These are phyloP conservation scores for Rhodotorula sp. DNA, from an alignment of 1,284 basidiomycete genomes.

Conservation along the genomic window DNA sequence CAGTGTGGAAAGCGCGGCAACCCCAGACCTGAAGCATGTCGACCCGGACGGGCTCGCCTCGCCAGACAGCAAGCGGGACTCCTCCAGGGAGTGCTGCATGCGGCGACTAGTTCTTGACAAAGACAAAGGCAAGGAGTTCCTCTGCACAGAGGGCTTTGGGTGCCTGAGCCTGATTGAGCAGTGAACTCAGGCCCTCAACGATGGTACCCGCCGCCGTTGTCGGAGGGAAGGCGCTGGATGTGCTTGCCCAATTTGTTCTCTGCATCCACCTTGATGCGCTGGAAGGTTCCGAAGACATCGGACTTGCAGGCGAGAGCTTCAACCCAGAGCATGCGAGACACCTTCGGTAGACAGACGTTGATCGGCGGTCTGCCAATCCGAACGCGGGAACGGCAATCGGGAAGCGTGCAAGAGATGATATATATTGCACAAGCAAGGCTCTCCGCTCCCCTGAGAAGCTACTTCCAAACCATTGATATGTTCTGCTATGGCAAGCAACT, in stretches of 20 bases:
- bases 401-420: neutral
- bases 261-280: too few relatives aligned
- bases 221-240: too few relatives aligned
- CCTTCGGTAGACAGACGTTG: too few relatives aligned
- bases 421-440: neutral
- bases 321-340: too few relatives aligned
- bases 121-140: constrained; percentile 45
- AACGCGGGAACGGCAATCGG: too few relatives aligned
- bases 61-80: constrained; percentile 47
- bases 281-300: too few relatives aligned
- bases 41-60: constrained; percentile 45
- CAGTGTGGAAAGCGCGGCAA: constrained; percentile 49
- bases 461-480: neutral
- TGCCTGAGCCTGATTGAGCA: constrained; percentile 24
- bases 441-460: too few relatives aligned
- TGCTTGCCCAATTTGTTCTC: too few relatives aligned
- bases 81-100: constrained; percentile 37
- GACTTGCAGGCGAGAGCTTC: too few relatives aligned
- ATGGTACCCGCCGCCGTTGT: too few relatives aligned
- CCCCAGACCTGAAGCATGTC: constrained; percentile 48
- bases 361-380: too few relatives aligned
- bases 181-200: too few relatives aligned
- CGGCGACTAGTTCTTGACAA: constrained; percentile 48
- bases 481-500: neutral
- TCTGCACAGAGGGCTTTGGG: constrained; percentile 48